These are phyloP conservation scores for Laguncularia racemosa DNA, from an alignment of 345 rosid species.

Conservation along the genomic window DNA sequence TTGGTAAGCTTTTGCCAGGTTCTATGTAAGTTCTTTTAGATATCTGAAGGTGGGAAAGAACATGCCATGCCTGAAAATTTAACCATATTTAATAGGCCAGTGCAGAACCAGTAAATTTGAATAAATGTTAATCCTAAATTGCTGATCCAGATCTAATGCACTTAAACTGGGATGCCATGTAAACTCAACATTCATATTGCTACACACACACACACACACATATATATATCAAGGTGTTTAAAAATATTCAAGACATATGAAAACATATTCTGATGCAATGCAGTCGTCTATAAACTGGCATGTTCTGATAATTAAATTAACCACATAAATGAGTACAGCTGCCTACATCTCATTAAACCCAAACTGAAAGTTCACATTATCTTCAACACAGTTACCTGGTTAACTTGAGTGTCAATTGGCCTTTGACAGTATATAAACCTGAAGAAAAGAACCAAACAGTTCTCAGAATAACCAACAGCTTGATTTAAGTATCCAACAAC, in stretches of 20 bases:
- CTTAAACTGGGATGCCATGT: neutral
- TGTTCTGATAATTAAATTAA: neutral
- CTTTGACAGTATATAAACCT: slow-evolving; percentile 42
- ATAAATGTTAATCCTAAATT: neutral
- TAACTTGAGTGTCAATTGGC: slow-evolving; percentile 36
- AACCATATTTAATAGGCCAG: neutral
- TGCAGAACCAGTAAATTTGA: too few species aligned
- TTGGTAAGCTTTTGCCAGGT: slow-evolving; percentile 62
- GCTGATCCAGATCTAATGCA: neutral
- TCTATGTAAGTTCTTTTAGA: slow-evolving; percentile 47
- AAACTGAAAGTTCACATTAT: neutral
- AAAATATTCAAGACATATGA: neutral
- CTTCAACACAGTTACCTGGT: slow-evolving; percentile 43
- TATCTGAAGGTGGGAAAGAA: slow-evolving; percentile 63
- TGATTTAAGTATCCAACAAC: neutral
- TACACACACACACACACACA: too few species aligned
- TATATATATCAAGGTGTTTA: neutral
- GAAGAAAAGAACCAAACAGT: slow-evolving; percentile 12
- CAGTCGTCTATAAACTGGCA: too few species aligned
- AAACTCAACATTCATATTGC: slow-evolving; percentile 2
- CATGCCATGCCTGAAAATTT: slow-evolving; percentile 67
- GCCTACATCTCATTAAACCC: neutral
- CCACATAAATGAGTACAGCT: neutral
- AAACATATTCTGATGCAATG: neutral
- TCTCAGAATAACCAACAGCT: slow-evolving; percentile 7